A percentile compares a stretch with the other conserved stretches of the same genome.
These are phyloP conservation scores for Globisporangium middletonii DNA, from an alignment of 352 stramenopile genomes.

Conservation along the genomic window DNA sequence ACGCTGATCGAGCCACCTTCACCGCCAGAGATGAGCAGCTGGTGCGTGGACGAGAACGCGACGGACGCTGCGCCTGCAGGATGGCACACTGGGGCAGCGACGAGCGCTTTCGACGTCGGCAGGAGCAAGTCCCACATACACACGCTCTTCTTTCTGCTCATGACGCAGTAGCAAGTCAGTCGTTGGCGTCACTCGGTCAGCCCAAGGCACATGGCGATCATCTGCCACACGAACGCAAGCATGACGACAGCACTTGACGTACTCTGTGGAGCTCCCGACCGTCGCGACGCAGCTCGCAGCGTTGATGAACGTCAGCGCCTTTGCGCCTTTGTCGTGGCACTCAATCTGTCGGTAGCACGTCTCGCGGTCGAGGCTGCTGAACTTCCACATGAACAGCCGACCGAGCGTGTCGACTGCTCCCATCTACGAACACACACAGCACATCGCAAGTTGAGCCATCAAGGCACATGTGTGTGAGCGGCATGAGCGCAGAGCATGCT, in stretches of 20 bases:
- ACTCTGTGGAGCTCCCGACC: conserved; percentile 70
- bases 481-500: neutral
- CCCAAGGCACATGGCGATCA: neutral
- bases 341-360: conserved; percentile 65
- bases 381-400: conserved; percentile 79
- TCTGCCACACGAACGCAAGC: neutral
- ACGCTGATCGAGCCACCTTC: conserved; percentile 74
- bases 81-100: conserved; percentile 70
- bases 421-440: conserved; percentile 33
- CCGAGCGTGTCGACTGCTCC: conserved; percentile 67
- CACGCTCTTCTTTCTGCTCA: conserved; percentile 65
- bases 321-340: conserved; percentile 84
- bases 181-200: neutral
- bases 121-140: conserved; percentile 84
- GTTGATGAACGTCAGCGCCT: conserved; percentile 75
- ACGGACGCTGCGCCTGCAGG: conserved; percentile 66
- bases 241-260: conserved; percentile 14
- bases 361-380: conserved; percentile 57
- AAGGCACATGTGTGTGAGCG: conserved; percentile 2
- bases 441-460: neutral
- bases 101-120: conserved; percentile 59
- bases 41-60: conserved; percentile 70
- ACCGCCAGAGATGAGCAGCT: conserved; percentile 80
- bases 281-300: conserved; percentile 72
- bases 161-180: neutral